Evolutionary conservation across 2,329 filamentous ascomycete genomes (phyloP), one percentile per base, ranked within the genome.

Genomic region (Herpotrichia juniperi): DNA sequence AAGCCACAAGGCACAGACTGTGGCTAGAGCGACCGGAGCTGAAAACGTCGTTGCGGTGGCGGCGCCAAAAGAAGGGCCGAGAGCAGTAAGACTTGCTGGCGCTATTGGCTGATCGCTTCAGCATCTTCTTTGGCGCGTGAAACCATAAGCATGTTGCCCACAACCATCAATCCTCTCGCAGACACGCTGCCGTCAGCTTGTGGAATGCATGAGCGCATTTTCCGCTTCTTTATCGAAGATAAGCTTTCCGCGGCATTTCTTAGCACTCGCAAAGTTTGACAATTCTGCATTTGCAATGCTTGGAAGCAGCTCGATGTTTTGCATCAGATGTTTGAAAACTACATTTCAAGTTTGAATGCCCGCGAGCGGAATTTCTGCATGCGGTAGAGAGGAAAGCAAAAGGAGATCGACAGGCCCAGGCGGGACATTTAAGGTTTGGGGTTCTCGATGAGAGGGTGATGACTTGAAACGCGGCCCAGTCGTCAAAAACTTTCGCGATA

Each of bases 241-340:
- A 40, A 40, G 37, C 37, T 40, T 40, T 40, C 37, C 21, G 37
- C 37, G 37, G 37, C 37, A 40, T 40, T 40, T 40, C 37, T 40
- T 40, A 40, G 37, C 37, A 40, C 21, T 40, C 4, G 19, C 4
- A n/a, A 9, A 7, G 37, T 40, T 40, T 40, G 19, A 25, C 37
- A 14, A 24, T 5, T 40, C 21, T 40, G 6, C 4, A 6, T 25
- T 14, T 40, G 19, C 19, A 6, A 25, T 7, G 37, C 19, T 19
- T 37, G n/a, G 34, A 6, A 10, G 31, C 31, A 19, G 7, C 5
- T 21, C 4, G 34, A 24, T 40, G 37, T 40, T 40, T 40, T 40
- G 25, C 37, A 3, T 40, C 7, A 7, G n/a, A n/a, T n/a, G n/a
- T n/a, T n/a, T n/a, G n/a, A n/a, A n/a, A n/a, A n/a, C n/a, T n/a